Percentiles rank a stretch among this genome's conserved stretches.
phyloP scores from a whole-genome alignment of 768 basidiomycete genomes.

The Russula olivacea region DNA sequence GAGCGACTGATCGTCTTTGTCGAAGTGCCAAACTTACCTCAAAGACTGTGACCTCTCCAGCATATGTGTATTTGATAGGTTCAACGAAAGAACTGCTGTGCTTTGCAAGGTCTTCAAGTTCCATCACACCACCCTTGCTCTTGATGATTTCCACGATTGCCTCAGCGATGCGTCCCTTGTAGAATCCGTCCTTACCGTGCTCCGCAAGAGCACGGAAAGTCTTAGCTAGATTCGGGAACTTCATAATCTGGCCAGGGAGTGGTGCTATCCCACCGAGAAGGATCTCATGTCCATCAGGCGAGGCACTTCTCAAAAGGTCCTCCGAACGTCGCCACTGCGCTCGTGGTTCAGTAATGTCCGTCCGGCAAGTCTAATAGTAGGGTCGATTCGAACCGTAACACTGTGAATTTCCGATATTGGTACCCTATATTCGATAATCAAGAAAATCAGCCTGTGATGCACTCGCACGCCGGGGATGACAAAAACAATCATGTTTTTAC shows the following conservation, averaged over 20 bases:
- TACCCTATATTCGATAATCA: constrained; percentile 43
- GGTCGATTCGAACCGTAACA: constrained; percentile 40
- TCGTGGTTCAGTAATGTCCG: constrained; percentile 8
- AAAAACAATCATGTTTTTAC: constrained; percentile 33
- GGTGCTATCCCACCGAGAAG: constrained; percentile 81
- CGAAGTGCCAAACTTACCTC: constrained; percentile 50
- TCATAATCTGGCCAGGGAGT: constrained; percentile 76
- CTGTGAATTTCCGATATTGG: constrained; percentile 85
- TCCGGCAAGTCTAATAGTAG: constrained; percentile 7
- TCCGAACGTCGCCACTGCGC: constrained; percentile 56
- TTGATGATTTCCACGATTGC: constrained; percentile 83
- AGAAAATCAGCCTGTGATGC: background rate
- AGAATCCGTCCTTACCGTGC: constrained; percentile 88
- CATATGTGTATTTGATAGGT: constrained; percentile 89
- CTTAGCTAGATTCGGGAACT: constrained; percentile 70
- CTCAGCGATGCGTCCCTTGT: constrained; percentile 85
- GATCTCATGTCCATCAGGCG: constrained; percentile 83
- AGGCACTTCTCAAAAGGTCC: constrained; percentile 70
- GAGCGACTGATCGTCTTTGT: constrained; percentile 1
- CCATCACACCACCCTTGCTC: constrained; percentile 89
- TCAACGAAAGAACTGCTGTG: constrained; percentile 77
- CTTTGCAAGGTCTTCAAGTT: constrained; percentile 83
- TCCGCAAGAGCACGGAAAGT: constrained; percentile 78
- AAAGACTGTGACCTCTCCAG: constrained; percentile 78
- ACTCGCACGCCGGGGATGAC: background rate